Base-by-base conservation (phyloP, 139 green algal species). In the Desmodesmus armatus region DNA sequence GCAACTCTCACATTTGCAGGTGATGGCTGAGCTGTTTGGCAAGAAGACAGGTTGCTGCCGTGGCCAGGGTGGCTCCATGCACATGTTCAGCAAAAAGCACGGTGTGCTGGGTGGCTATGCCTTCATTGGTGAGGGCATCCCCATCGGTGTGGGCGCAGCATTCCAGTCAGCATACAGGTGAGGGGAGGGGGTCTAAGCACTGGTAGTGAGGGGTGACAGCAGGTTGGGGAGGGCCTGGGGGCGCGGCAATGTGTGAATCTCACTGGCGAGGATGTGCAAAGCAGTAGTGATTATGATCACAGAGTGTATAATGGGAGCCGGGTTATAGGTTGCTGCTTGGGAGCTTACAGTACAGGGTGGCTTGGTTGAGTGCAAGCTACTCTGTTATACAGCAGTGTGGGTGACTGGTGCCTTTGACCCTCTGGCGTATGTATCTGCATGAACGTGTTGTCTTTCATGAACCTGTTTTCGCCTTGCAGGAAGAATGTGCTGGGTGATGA, bases 1-100 rank as follows among this genome's bases (percentile, higher is more conserved):
- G 25, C 63, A 53, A 23, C 62, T n/a, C n/a, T n/a, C n/a, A n/a
- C n/a, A n/a, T n/a, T 39, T 31, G 47, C 73, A 92, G 77, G 93
- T 99, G 53, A 99, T 99, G 97, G 94, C 97, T 2, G 97, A 99
- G 94, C 94, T 99, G 86, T 99, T 99, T 90, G 97, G 97, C 89
- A 99, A 99, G 94, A 95, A 96, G 87, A 99, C 97, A 0, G 97
- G 97, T 62, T 94, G 94, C 85, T 99, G 96, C 94, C 90, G 96
- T 33, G 96, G 96, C 55, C 96, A 98, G 90, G 97, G 97, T 39
- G 97, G 97, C 72, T 98, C 94, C 73, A 99, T 99, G 97, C 97
- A 99, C 92, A 98, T 99, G 92, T 99, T 99, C 91, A 95, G 91
- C 78, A 78, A 88, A 37, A 95, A 99, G 91, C 80, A 96, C 84